Conservation (phyloP, 345 rosid genomes). For the Lepidium aucheri region DNA sequence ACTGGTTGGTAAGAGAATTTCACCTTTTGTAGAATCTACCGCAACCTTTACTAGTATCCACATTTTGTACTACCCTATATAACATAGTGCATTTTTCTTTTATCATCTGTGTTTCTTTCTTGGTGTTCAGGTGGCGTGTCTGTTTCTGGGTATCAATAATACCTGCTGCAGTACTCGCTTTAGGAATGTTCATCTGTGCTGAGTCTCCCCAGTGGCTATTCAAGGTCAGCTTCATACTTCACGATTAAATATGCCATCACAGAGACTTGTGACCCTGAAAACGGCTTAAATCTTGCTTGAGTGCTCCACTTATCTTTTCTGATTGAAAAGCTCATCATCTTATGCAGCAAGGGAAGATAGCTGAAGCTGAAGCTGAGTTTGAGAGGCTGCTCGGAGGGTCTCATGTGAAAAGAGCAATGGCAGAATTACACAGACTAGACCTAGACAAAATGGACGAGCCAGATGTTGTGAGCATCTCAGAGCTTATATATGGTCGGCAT, state of each 20-base stretch:
- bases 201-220: constrained; percentile 91
- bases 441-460: constrained; percentile 61
- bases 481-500: constrained; percentile 70
- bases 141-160: constrained; percentile 81
- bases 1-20: constrained; percentile 56
- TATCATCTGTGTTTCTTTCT: not conserved
- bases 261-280: not conserved
- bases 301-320: not conserved
- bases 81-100: not conserved
- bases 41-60: not conserved
- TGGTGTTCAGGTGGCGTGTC: constrained; percentile 76
- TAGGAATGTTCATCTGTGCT: constrained; percentile 73
- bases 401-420: constrained; percentile 74
- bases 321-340: constrained; percentile 8
- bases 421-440: constrained; percentile 66
- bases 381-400: constrained; percentile 78
- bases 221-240: constrained; percentile 49
- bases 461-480: constrained; percentile 56
- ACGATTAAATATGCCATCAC: not conserved
- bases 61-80: not conserved
- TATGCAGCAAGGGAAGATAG: constrained; percentile 67
- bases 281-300: not conserved
- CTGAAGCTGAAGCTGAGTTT: constrained; percentile 81
- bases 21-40: not conserved
- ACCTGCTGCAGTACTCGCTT: constrained; percentile 77